phyloP scores from a whole-genome alignment of 176 grass and related monocot species.

The bread wheat (Triticum aestivum) region IWGSC_CS_RefSeq_v2.1 NC_057806.1:536229369-536229868 shows the following conservation, averaged over 20 bases:
- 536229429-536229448: no score
- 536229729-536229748: slow-evolving; percentile 34
- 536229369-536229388: no score
- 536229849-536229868: slow-evolving; percentile 36
- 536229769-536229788: not conserved
- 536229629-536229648: not conserved
- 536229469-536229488: no score
- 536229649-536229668: slow-evolving; percentile 3
- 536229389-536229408: no score
- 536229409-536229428: no score
- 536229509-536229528: no score
- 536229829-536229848: slow-evolving; percentile 29
- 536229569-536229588: no score
- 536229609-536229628: not conserved
- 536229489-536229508: no score
- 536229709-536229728: slow-evolving; percentile 31
- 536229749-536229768: not conserved
- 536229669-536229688: slow-evolving; percentile 10
- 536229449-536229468: no score
- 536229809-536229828: slow-evolving; percentile 30
- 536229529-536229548: no score
- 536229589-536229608: not conserved
- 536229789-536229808: slow-evolving; percentile 27
- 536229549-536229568: no score
- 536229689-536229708: slow-evolving; percentile 34